Evolutionary conservation across 345 rosid species (phyloP).

Genomic region (Orychophragmus violaceus): DNA sequence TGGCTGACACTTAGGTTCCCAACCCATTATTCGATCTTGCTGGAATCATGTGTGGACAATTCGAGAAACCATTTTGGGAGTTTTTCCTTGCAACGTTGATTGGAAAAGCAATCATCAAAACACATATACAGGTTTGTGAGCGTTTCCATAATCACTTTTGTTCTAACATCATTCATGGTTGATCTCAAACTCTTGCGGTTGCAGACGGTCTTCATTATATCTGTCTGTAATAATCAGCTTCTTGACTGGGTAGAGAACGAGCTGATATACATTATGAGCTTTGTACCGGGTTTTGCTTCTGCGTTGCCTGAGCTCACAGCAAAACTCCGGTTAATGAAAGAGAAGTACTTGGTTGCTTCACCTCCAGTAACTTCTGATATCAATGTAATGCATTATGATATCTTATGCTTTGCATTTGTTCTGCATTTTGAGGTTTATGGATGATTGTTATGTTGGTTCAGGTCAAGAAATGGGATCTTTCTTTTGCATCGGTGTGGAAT

Average conservation of each 20-base stretch:
- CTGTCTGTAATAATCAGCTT: conserved; percentile 83
- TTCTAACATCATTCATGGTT: background rate
- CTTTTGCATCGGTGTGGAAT: conserved; percentile 78
- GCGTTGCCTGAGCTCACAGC: conserved; percentile 42
- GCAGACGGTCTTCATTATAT: conserved; percentile 91
- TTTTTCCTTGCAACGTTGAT: conserved; percentile 81
- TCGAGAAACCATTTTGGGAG: conserved; percentile 84
- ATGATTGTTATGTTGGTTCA: conserved; percentile 30
- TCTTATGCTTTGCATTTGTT: background rate
- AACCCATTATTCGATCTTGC: conserved; percentile 98
- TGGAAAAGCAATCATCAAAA: conserved; percentile 85
- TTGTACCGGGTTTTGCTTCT: conserved; percentile 58
- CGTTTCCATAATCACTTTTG: background rate
- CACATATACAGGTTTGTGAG: conserved; percentile 83
- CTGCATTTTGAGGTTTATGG: background rate
- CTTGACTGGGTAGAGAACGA: conserved; percentile 87
- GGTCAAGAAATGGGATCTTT: conserved; percentile 82
- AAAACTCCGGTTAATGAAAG: conserved; percentile 53
- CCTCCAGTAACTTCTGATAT: conserved; percentile 42
- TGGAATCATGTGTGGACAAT: conserved; percentile 96
- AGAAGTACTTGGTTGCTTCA: conserved; percentile 56
- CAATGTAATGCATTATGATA: conserved; percentile 37
- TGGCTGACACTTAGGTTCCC: conserved; percentile 56
- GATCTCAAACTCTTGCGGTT: conserved; percentile 7
- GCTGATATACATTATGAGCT: conserved; percentile 64